Evolutionary conservation across 169 alveolate species (phyloP).

Genomic region (Plasmodium vinckei): DNA sequence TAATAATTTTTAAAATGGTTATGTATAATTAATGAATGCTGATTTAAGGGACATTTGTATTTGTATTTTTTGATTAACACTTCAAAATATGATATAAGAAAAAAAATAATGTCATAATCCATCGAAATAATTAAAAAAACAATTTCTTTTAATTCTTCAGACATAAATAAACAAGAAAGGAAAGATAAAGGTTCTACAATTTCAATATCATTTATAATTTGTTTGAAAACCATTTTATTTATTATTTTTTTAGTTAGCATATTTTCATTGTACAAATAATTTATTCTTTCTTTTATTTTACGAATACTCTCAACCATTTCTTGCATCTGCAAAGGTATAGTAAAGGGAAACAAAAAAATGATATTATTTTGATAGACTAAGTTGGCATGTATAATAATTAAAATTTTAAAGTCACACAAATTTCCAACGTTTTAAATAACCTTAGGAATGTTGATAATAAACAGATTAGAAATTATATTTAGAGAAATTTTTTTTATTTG

Average conservation of each 20-base stretch:
- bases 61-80: constrained; percentile 7
- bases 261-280: not conserved
- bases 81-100: constrained; percentile 23
- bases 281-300: constrained; percentile 18
- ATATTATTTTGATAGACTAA: too few relatives aligned
- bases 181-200: constrained; percentile 8
- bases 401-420: not conserved
- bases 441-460: constrained; percentile 52
- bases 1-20: constrained; percentile 10
- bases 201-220: not conserved
- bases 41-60: constrained; percentile 43
- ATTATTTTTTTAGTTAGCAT: not conserved
- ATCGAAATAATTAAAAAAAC: constrained; percentile 11
- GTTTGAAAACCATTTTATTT: not conserved
- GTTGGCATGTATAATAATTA: too few relatives aligned
- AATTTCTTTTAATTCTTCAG: constrained; percentile 8
- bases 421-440: not conserved
- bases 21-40: constrained; percentile 23
- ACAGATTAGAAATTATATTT: constrained; percentile 42
- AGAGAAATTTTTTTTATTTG: constrained; percentile 32
- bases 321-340: constrained; percentile 12
- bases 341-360: too few relatives aligned
- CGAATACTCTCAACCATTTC: constrained; percentile 15
- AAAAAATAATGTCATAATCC: constrained; percentile 11
- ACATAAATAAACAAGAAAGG: constrained; percentile 38